Evolutionary conservation across 139 green algal genomes (phyloP).

Genomic region (Coccomyxa sp.): DNA sequence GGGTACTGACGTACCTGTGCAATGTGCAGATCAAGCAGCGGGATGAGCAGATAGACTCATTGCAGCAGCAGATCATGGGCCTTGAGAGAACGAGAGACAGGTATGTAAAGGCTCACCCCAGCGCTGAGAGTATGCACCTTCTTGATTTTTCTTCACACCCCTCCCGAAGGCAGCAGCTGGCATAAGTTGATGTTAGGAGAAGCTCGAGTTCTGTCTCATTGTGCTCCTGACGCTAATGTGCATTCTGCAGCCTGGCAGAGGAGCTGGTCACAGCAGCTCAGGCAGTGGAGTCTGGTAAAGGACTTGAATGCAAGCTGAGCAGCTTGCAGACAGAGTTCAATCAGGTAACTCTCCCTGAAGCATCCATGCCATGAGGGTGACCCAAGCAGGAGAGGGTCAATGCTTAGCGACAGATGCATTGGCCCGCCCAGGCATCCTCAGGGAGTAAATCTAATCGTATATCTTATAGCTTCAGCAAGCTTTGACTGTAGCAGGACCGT

Average conservation of each 20-base stretch:
- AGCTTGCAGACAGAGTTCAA: not conserved
- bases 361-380: not conserved
- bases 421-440: too few species aligned
- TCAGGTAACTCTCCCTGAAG: not conserved
- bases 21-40: constrained; percentile 27
- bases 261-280: constrained; percentile 73
- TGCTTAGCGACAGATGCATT: not conserved
- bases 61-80: constrained; percentile 54
- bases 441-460: too few species aligned
- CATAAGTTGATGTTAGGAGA: not conserved
- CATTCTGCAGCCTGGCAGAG: constrained; percentile 57
- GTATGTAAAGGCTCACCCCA: too few species aligned
- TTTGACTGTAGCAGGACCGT: not conserved
- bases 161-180: not conserved
- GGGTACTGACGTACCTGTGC: not conserved
- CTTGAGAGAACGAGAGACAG: constrained; percentile 76
- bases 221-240: not conserved
- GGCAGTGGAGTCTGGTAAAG: constrained; percentile 31
- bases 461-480: not conserved
- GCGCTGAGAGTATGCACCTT: too few species aligned
- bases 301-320: not conserved
- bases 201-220: not conserved
- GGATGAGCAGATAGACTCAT: constrained; percentile 40
- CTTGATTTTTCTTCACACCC: not conserved
- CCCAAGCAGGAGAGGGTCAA: not conserved